Conservation (phyloP, 768 basidiomycete genomes). For the Macrocybe gigantea region DNA sequence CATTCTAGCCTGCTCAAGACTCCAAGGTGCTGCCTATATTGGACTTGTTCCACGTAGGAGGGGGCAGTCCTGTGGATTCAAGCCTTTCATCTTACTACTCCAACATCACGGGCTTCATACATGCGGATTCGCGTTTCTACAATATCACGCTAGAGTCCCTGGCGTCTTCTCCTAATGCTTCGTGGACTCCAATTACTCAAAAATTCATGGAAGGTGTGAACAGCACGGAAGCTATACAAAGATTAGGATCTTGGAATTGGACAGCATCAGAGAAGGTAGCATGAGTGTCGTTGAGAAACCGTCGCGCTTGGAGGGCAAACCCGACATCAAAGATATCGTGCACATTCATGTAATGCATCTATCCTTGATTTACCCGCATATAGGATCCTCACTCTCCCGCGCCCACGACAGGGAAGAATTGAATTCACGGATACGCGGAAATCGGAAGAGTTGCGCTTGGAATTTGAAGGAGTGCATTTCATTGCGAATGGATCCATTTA, state of each 20-base stretch:
- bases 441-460: conserved; percentile 55
- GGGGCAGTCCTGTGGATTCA: conserved; percentile 35
- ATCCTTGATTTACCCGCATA: too few species aligned
- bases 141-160: conserved; percentile 56
- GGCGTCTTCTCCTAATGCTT: conserved; percentile 26
- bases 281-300: conserved; percentile 58
- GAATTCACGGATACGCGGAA: conserved; percentile 54
- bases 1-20: conserved; percentile 41
- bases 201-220: conserved; percentile 45
- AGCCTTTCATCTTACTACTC: conserved; percentile 52
- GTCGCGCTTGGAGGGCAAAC: conserved; percentile 27
- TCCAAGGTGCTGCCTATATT: conserved; percentile 39
- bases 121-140: conserved; percentile 52
- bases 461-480: conserved; percentile 78
- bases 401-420: conserved; percentile 52
- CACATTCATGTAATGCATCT: conserved; percentile 50
- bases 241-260: conserved; percentile 67
- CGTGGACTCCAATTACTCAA: conserved; percentile 49
- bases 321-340: conserved; percentile 34
- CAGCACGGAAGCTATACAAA: conserved; percentile 40
- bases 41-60: conserved; percentile 39
- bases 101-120: conserved; percentile 78
- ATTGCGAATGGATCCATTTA: conserved; percentile 70
- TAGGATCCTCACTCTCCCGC: too few species aligned
- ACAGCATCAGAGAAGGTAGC: conserved; percentile 53